Base-by-base conservation (phyloP, 1,284 basidiomycete genomes). In the Farysia itapuensis region DNA sequence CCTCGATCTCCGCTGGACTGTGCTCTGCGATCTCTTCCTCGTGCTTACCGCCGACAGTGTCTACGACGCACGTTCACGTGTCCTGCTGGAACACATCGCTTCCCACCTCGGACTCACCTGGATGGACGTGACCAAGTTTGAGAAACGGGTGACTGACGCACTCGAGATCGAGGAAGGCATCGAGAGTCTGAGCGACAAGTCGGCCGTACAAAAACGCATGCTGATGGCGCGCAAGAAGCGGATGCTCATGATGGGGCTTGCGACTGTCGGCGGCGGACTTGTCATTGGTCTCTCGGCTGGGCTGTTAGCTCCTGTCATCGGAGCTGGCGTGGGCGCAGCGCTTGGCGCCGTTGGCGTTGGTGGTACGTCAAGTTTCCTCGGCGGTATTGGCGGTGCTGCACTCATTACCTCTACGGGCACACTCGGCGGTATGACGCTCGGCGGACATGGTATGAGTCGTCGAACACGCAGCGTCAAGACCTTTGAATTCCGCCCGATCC, bases 41-140 rank as follows among this genome's bases (percentile, higher is more conserved):
- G 70, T 76, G 4, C 61, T 76, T 35, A 76, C 70, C 1, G 73
- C 74, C 21, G 74, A 76, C 44, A 69, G 67, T 33, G 70, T 74
- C 21, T 76, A 76, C 44, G 74, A 76, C 26, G 61, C 74, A 6
- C 68, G 74, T 6, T 76, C 74, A 9, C 56, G 74, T 35, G 72
- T 74, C 13, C 51, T 76, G 19, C 65, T 76, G 31, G 72, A 74
- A 52, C 50, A 56, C 21, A 59, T 76, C 7, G 68, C 74, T 14
- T 58, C 65, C 28, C 47, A 64, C 16, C 65, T 76, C 28, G 65
- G 63, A 2, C 66, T 76, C 20, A 65, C 64, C 12, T 76, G 69
- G 74, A 73, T 76, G 69, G 74, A 76, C 36, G 67, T 76, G 25
- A 73, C 72, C n/a, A 71, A 74, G 21, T 76, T 76, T 42, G 74